Evolutionary conservation across 129 eudicot genomes (phyloP), one percentile per base, ranked within the genome.

Genomic region (Centrapalus pauciflorus): DNA sequence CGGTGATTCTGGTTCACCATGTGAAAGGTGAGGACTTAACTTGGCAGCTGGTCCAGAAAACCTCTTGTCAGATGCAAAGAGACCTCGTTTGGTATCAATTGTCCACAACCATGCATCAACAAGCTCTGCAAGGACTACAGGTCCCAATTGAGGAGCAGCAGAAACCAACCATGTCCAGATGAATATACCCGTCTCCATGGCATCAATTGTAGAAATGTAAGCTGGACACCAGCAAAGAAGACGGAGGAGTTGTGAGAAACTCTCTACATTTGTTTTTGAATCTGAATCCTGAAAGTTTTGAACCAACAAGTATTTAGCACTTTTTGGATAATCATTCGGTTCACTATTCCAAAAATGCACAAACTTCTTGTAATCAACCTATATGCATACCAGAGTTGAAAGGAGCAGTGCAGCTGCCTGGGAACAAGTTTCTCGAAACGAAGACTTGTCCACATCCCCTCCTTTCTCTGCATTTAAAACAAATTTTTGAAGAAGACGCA

Each of bases 171-270:
- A 94, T 48, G 99, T 94, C 99, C 99, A 94, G 59, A 94, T 72
- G 75, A 82, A 94, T 72, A 94, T 87, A 38, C 97, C 99, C 61
- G 99, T 94, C 66, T 94, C 99, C 92, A 94, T 87, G 2, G 99
- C 97, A 64, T 94, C 93, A 51, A 80, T 76, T 54, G 96, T 94
- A 48, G 87, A 80, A 41, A 94, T 94, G 69, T 94, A 89, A 75
- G 99, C 99, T 59, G 97, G 99, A 70, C 97, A 89, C 99, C 99
- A 94, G 93, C 99, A 94, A 76, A 94, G 92, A 71, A 94, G 97
- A 19, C 99, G 99, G 38, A 94, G 82, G 51, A 94, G 95, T 82
- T 94, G 99, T n/a, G 99, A 89, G 72, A 94, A 94, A 77, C 89
- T 82, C 77, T 82, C 90, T 23, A 79, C 70, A 63, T 82, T 84